Evolutionary conservation across 2,329 filamentous ascomycete species (phyloP), one percentile per base, ranked within the genome.

Genomic region (Fusarium falciforme): DNA sequence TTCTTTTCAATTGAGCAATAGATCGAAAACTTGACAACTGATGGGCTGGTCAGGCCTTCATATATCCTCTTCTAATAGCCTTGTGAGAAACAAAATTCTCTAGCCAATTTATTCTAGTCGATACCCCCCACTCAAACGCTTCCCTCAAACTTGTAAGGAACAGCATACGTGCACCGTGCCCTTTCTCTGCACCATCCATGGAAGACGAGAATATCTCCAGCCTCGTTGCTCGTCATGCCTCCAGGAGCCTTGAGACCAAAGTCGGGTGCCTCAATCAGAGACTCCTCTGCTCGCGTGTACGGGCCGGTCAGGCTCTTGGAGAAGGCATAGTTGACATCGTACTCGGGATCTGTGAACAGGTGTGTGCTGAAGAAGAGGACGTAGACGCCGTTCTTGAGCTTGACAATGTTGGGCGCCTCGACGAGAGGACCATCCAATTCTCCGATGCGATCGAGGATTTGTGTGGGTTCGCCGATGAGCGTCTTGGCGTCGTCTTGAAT

Each of bases 331-430:
- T 70, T 70, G 47, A 70, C 67, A 6, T 70, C 60, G 31, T 70
- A 70, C 35, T 49, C 2, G 2, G 67, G 67, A 10, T 70, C 61
- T 0, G 57, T 47, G 12, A 70, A 70, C 8, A 58, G 31, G 8
- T 70, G 67, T 3, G 67, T 70, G 61, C 68, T 70, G 10, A 66
- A 70, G 67, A 70, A 70, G n/a, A 70, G 16, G 0, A 70, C 55
- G 1, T 70, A 70, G 14, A 57, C 55, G 3, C 68, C 61, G 2
- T 58, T 70, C 9, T 58, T 42, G 1, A 70, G 27, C 0, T 42
- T 54, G 1, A 58, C 61, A 2, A 70, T 44, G 22, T 70, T 70
- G 36, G 68, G 68, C 1, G 68, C 67, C 25, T 70, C 68, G 0
- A 70, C 40, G 0, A 70, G 67, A 0, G 66, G 40, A 0, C 67